Percentiles rank a stretch among this genome's conserved stretches.
Evolutionary conservation across 805 yeast genomes (phyloP).

Genomic region (Sugiyamaella smithiae): DNA sequence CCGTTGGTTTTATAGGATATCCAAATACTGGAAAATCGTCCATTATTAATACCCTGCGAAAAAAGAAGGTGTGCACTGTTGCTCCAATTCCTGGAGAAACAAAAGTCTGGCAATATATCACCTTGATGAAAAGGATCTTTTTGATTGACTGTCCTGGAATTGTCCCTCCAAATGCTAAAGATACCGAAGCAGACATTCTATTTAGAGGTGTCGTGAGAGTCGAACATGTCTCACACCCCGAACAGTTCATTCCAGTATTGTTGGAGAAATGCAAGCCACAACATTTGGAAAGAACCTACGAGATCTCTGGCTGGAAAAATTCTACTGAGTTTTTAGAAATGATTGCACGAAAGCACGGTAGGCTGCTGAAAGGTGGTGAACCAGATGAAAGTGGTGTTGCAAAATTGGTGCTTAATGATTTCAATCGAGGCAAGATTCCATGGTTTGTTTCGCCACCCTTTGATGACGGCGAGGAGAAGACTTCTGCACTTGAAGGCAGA

Average conservation of each 20-base stretch:
- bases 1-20: constrained; percentile 96
- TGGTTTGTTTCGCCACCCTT: constrained; percentile 97
- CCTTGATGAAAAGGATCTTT: constrained; percentile 93
- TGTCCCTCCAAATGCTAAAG: constrained; percentile 91
- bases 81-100: constrained; percentile 99
- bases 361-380: constrained; percentile 94
- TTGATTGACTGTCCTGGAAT: constrained; percentile 98
- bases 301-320: constrained; percentile 80
- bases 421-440: constrained; percentile 95
- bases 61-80: constrained; percentile 92
- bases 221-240: constrained; percentile 95
- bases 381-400: constrained; percentile 94
- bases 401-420: constrained; percentile 85
- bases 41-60: constrained; percentile 87
- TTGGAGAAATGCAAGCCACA: constrained; percentile 79
- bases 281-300: constrained; percentile 94
- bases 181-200: constrained; percentile 84
- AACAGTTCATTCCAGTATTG: constrained; percentile 88
- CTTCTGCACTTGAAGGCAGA: constrained; percentile 17
- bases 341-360: constrained; percentile 89
- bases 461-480: constrained; percentile 57
- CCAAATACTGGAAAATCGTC: constrained; percentile 99
- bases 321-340: constrained; percentile 82
- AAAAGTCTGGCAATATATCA: constrained; percentile 97
- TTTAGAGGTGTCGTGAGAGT: constrained; percentile 98